Evolutionary conservation across 768 basidiomycete genomes (phyloP), one percentile per base, ranked within the genome.

Genomic region (Lanmaoa pseudosensibilis): DNA sequence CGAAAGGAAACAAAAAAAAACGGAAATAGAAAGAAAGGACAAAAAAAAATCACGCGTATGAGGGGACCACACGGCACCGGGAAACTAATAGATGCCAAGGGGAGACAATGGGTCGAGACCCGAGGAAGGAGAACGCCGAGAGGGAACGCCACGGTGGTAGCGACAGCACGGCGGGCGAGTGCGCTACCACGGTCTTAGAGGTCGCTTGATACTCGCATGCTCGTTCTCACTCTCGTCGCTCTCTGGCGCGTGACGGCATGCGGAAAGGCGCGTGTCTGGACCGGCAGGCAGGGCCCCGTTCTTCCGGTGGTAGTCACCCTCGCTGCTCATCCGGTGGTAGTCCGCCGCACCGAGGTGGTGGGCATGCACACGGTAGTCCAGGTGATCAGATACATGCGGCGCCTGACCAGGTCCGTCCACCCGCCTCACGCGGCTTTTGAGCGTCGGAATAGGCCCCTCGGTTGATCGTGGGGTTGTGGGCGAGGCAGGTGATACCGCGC

Each of bases 401-500:
- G 36, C 30, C 33, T 55, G 62, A 32, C 57, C 45, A 27, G 50
- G 58, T 36, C 55, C 62, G 15, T 65, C 61, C 41, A 43, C 1
- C 25, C 44, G 47, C 38, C 51, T 55, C 52, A 21, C 48, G 43
- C 58, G 63, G 46, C 43, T 47, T 51, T 60, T 66, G 9, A 61
- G 57, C 19, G 61, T 58, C 23, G 60, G 9, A 32, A 54, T 13
- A 34, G 59, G 47, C 0, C 50, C 67, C 10, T 67, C 69, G 2
- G 71, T 69, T 18, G 82, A 83, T 49, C 75, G 80, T 38, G 84
- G 83, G 11, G 83, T 84, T 3, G 75, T 73, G 11, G 84, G 83
- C 12, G 61, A 66, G 25, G 81, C 72, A 6, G 84, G 83, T 12
- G 83, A 85, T 4, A 78, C 71, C 48, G 77, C 78, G 25, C 80